Evolutionary conservation across 2,329 filamentous ascomycete genomes (phyloP).

Genomic region (Trichoderma koningii): DNA sequence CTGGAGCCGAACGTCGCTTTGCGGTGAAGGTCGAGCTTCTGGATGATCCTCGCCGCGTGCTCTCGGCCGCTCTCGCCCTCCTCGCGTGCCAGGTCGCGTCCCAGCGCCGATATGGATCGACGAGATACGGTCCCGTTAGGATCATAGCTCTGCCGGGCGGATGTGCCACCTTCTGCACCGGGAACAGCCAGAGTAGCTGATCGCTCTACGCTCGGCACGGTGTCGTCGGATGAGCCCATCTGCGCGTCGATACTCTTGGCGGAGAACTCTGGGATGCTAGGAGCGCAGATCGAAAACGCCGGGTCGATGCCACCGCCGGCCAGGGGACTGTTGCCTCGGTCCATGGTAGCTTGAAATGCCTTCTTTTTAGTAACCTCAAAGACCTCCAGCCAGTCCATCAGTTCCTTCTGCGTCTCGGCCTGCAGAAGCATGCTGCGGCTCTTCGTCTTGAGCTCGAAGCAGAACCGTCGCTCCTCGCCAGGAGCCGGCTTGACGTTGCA

Average conservation of each 20-base stretch:
- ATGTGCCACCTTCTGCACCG: conserved; percentile 56
- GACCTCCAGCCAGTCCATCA: conserved; percentile 92
- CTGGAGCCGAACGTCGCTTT: conserved; percentile 65
- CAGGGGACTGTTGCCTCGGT: conserved; percentile 50
- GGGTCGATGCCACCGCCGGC: conserved; percentile 61
- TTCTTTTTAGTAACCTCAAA: conserved; percentile 94
- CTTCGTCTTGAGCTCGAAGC: conserved; percentile 98
- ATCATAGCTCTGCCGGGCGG: conserved; percentile 72
- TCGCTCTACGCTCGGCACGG: conserved; percentile 59
- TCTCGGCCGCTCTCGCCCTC: conserved; percentile 77
- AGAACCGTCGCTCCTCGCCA: conserved; percentile 91
- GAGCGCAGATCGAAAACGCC: conserved; percentile 89
- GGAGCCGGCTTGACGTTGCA: conserved; percentile 91
- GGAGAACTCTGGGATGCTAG: conserved; percentile 86
- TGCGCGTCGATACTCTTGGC: conserved; percentile 74
- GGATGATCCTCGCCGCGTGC: conserved; percentile 85
- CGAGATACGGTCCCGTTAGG: conserved; percentile 53
- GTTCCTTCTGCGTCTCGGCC: conserved; percentile 85
- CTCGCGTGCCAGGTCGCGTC: conserved; percentile 54
- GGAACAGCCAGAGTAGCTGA: conserved; percentile 65
- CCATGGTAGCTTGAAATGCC: conserved; percentile 74
- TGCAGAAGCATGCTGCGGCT: conserved; percentile 87
- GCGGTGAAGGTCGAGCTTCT: conserved; percentile 86
- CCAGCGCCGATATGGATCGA: conserved; percentile 58
- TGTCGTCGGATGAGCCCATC: conserved; percentile 55